Base-by-base conservation (phyloP, 176 grass and related monocot species). In the Oropetium thomaeum region DNA sequence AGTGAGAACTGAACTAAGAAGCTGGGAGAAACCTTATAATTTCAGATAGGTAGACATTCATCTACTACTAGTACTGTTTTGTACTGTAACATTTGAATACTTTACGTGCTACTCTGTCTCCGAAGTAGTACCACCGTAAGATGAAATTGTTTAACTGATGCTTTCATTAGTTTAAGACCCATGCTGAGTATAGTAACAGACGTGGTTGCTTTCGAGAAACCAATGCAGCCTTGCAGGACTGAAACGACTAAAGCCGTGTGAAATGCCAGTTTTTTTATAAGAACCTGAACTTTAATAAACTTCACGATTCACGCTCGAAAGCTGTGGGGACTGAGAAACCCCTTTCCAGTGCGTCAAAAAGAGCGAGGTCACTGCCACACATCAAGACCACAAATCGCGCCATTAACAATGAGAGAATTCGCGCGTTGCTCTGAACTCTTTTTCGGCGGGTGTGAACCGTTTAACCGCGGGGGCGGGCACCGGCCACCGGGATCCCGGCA, bases 351-450 rank as follows among this genome's bases (percentile, higher is more conserved):
- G 10, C 65, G 67, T 73, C 47, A 37, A 58, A 72, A 71, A 60
- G 40, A 22, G 23, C 10, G 5, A 31, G 43, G 43, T 12, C 34
- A 41, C 60, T 10, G 13, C 47, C 54, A 71, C 45, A 76, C 76
- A 86, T 76, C 34, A 52, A 27, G 77, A 47, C 27, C 65, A 41
- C 15, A 73, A 67, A 78, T 73, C 54, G 61, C 85, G 68, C 52
- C 74, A 83, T 87, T 54, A 68, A 33, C 60, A 67, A 61, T 40
- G n/a, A n/a, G n/a, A n/a, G 33, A 10, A 30, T 27, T 57, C 53
- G n/a, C 4, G 64, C 26, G 47, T 61, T 61, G 7, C 29, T 64
- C 14, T 32, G n/a, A 16, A 44, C 14, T 47, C 19, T 20, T 17
- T 12, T 69, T 71, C 26, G 37, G 47, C 27, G 71, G 32, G 59